Evolutionary conservation across 2,329 filamentous ascomycete genomes (phyloP).

Genomic region (Anisogramma anomala): DNA sequence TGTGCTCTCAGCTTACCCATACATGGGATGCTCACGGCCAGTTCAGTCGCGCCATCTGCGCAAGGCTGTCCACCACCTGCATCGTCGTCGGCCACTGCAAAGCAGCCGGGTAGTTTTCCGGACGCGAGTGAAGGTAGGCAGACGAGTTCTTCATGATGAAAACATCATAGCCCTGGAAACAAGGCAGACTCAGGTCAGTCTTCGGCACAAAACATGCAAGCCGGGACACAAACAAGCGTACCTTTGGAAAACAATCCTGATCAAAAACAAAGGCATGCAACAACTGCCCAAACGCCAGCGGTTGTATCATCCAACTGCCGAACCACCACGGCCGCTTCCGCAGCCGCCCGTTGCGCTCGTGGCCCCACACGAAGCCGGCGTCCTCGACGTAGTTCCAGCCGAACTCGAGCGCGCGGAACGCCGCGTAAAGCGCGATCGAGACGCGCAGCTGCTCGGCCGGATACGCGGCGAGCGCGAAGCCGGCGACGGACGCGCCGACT

Average conservation of each 20-base stretch:
- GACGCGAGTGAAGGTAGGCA: conserved; percentile 66
- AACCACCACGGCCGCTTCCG: conserved; percentile 68
- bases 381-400: conserved; percentile 74
- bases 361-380: conserved; percentile 55
- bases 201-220: not conserved
- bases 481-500: conserved; percentile 79
- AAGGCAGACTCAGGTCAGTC: not conserved
- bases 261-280: conserved; percentile 69
- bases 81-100: conserved; percentile 65
- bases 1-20: conserved; percentile 7
- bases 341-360: conserved; percentile 38
- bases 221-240: conserved; percentile 21
- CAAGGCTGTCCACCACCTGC: conserved; percentile 70
- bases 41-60: conserved; percentile 64
- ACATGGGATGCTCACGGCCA: conserved; percentile 60
- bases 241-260: conserved; percentile 57
- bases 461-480: conserved; percentile 68
- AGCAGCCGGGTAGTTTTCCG: conserved; percentile 52
- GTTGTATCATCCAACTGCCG: conserved; percentile 73
- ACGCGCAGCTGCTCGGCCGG: conserved; percentile 56
- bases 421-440: conserved; percentile 68
- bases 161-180: conserved; percentile 27
- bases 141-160: conserved; percentile 60
- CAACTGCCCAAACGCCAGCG: conserved; percentile 63
- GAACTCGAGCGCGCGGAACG: conserved; percentile 76